Conservation (phyloP, 495 filamentous ascomycete genomes). For the Usnea hakonensis region DNA sequence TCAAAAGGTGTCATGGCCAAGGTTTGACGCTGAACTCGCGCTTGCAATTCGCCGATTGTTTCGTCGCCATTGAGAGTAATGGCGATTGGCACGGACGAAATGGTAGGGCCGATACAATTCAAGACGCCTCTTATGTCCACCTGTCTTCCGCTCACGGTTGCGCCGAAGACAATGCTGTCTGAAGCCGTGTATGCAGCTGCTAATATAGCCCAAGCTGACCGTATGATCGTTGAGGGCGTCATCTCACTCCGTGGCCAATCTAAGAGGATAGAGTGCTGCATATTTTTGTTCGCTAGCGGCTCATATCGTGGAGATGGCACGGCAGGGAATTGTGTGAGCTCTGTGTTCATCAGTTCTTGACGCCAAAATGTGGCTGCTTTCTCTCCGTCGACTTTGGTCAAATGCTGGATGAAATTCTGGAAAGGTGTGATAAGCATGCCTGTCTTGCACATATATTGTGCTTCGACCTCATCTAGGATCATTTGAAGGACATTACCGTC, state of each 20-base stretch:
- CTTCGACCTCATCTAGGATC: conserved; percentile 16
- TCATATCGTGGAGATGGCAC: background rate
- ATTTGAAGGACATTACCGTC: conserved; percentile 21
- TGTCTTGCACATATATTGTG: background rate
- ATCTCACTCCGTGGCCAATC: background rate
- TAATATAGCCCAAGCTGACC: conserved; percentile 33
- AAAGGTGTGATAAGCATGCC: background rate
- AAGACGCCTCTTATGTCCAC: conserved; percentile 43
- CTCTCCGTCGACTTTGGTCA: background rate
- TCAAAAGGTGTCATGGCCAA: conserved; percentile 45
- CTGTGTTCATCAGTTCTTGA: background rate
- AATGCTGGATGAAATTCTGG: background rate
- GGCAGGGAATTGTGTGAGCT: background rate
- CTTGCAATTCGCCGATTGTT: conserved; percentile 31
- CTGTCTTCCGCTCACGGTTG: conserved; percentile 46
- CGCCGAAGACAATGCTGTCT: conserved; percentile 36
- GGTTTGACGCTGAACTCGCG: conserved; percentile 39
- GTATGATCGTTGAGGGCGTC: conserved; percentile 19
- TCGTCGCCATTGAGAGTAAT: conserved; percentile 22
- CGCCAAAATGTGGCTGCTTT: background rate
- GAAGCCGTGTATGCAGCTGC: conserved; percentile 21
- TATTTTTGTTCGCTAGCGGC: background rate
- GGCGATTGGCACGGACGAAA: conserved; percentile 52
- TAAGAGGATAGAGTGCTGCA: background rate
- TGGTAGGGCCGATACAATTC: conserved; percentile 48